Percentiles rank a stretch among this genome's conserved stretches.
Evolutionary conservation across 2,329 filamentous ascomycete genomes (phyloP).

Genomic region (Aspergillus vadensis): DNA sequence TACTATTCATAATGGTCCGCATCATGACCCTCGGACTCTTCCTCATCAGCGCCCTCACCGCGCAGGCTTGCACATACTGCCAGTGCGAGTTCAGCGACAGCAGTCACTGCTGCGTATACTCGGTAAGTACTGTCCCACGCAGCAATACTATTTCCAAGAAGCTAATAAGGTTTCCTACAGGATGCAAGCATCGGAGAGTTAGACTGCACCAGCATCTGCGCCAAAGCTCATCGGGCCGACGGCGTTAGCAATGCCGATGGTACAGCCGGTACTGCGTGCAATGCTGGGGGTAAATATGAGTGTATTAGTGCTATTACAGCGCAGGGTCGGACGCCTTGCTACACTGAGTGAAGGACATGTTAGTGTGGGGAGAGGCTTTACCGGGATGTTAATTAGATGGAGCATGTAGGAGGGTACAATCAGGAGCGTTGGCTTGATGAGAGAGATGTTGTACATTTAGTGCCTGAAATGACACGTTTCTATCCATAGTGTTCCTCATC

Average conservation of each 20-base stretch:
- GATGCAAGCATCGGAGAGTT: constrained; percentile 5
- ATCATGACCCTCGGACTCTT: background rate
- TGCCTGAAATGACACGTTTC: too few species aligned
- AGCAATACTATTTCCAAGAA: too few species aligned
- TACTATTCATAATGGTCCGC: constrained; percentile 1
- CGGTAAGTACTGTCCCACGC: background rate
- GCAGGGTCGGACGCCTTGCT: constrained; percentile 4
- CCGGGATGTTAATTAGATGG: too few species aligned
- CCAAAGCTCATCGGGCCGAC: constrained; percentile 9
- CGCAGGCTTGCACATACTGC: constrained; percentile 14
- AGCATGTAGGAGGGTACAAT: too few species aligned
- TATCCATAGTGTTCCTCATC: too few species aligned
- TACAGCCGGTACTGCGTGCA: constrained; percentile 6
- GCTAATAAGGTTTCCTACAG: background rate
- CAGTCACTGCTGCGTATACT: constrained; percentile 13
- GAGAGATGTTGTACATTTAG: too few species aligned
- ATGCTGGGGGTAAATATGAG: constrained; percentile 9
- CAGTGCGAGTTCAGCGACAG: constrained; percentile 10
- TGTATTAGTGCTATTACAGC: constrained; percentile 7
- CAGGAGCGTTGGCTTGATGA: too few species aligned
- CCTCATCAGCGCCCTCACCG: constrained; percentile 2
- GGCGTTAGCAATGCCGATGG: constrained; percentile 6
- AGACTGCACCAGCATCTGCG: constrained; percentile 7
- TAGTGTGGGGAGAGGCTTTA: too few species aligned
- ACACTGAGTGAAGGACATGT: background rate